Evolutionary conservation across 2,329 filamentous ascomycete species (phyloP).

Genomic region (Epichloe uncinata): DNA sequence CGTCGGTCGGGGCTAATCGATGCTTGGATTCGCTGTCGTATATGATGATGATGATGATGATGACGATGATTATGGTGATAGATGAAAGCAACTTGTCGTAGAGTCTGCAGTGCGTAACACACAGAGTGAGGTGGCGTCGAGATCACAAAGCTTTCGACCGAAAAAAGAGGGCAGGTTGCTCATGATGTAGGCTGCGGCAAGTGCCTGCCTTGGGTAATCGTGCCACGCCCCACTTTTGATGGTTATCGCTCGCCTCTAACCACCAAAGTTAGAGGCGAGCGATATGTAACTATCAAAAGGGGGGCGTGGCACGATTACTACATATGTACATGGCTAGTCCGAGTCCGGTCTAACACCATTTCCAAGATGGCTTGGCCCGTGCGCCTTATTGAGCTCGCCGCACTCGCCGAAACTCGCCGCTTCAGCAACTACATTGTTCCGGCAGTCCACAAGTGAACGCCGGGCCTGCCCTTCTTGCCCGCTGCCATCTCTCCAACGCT

Average conservation of each 20-base stretch:
- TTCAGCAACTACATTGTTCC: constrained; percentile 12
- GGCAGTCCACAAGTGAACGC: constrained; percentile 3
- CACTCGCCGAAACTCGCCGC: neutral
- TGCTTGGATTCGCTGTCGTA: neutral
- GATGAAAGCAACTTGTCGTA: neutral
- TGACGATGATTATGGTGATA: neutral
- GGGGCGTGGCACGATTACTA: no score
- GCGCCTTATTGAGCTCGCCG: neutral
- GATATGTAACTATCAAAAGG: no score
- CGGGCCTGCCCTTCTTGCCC: neutral
- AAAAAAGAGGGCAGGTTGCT: neutral
- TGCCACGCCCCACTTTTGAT: no score
- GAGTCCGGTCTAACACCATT: neutral
- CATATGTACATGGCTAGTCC: no score
- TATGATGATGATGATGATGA: neutral
- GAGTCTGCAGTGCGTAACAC: neutral
- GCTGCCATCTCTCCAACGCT: neutral
- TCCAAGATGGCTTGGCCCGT: neutral
- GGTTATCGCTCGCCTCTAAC: no score
- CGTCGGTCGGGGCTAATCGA: neutral
- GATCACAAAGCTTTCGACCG: neutral
- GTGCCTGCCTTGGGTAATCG: neutral
- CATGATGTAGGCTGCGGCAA: neutral
- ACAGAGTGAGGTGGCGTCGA: neutral
- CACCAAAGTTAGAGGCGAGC: no score